Base-by-base conservation (phyloP, 2,329 filamentous ascomycete species). In the Sporothrix curviconia region DNA sequence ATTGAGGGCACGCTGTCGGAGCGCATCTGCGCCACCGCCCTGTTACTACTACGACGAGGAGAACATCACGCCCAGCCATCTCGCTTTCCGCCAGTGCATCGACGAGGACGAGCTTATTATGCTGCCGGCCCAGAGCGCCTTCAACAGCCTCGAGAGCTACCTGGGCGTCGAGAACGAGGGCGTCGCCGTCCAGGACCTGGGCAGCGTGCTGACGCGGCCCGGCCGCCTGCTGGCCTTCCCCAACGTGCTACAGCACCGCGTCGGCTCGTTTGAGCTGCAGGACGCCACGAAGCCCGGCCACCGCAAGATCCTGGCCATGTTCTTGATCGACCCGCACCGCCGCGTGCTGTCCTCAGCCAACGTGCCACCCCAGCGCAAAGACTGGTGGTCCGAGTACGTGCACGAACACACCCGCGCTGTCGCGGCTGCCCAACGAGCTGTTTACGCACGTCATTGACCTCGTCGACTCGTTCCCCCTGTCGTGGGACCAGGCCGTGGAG, bases 241-340 rank as follows among this genome's bases (percentile, higher is more conserved):
- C 42, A 71, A 71, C 50, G 61, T 64, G 12, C 62, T 70, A 58
- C 81, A 84, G 64, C 76, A 84, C 64, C 66, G 73, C 50, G 75
- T 83, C 15, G 66, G 74, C 42, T 66, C 77, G 2, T 82, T 84
- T 67, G 60, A 69, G 14, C 72, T 83, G 9, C 64, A 65, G 28
- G 78, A 86, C 60, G 64, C 64, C 0, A 76, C 74, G 0, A 76
- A 74, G 57, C 74, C 78, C 0, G 82, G 82, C 2, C 78, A 84
- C 63, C 71, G 78, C 14, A 78, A 79, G 61, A 78, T 85, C 56
- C 68, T 85, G 0, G 78, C 78, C 0, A 70, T 86, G 39, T 85
- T 78, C 65, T 72, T 86, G 2, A 76, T 86, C 2, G 82, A 86
- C 61, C 82, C 82, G 0, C 64, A 75, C 30, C 63, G 69, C 5